Evolutionary conservation across 2,329 filamentous ascomycete species (phyloP).

Genomic region (Calonectria pseudoturangicola): DNA sequence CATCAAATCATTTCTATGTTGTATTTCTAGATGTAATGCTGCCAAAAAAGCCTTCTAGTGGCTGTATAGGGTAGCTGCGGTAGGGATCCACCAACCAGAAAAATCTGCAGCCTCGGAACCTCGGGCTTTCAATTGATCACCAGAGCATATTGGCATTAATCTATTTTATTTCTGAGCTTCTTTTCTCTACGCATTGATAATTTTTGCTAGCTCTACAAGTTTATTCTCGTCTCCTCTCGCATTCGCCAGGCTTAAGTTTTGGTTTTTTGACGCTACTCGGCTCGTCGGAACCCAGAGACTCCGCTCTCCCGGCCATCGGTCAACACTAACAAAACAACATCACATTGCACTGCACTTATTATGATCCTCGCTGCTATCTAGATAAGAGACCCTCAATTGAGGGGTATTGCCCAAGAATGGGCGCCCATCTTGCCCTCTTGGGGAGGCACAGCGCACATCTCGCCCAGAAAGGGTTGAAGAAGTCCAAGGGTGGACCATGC

Average conservation of each 20-base stretch:
- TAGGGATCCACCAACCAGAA: not conserved
- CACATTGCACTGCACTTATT: not conserved
- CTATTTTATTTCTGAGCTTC: not conserved
- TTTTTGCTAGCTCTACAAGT: no score
- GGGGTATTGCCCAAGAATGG: not conserved
- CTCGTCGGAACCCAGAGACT: no score
- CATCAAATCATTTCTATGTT: no score
- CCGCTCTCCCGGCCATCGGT: no score
- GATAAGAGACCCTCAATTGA: no score
- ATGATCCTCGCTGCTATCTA: not conserved
- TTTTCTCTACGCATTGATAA: not conserved
- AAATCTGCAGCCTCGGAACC: not conserved
- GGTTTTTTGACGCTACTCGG: no score
- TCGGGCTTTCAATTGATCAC: not conserved
- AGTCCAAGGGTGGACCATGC: constrained; percentile 6
- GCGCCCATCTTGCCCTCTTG: not conserved
- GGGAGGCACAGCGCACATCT: not conserved
- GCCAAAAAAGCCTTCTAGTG: not conserved
- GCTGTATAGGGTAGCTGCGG: not conserved
- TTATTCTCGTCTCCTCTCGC: no score
- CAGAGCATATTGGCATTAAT: not conserved
- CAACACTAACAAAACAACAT: not conserved
- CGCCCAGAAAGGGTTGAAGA: not conserved
- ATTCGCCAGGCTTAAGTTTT: no score
- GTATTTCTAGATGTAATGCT: not conserved